These are phyloP conservation scores for Suillus occidentalis DNA, from an alignment of 768 basidiomycete species.

Conservation along the genomic window DNA sequence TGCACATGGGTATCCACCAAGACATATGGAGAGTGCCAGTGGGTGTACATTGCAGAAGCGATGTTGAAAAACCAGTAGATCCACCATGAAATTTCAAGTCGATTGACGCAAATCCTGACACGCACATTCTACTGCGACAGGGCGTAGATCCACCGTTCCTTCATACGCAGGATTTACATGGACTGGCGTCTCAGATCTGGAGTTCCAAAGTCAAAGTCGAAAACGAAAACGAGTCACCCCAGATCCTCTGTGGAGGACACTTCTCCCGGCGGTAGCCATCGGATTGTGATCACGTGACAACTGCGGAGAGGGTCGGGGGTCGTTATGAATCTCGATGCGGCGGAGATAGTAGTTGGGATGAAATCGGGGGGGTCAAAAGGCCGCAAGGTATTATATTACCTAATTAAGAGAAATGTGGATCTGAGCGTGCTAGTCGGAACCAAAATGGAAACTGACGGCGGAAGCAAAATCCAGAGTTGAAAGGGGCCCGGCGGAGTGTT, in stretches of 20 bases:
- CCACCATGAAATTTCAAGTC: not conserved
- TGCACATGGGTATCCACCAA: not conserved
- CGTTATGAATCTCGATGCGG: no score
- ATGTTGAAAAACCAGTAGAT: not conserved
- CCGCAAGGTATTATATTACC: not conserved
- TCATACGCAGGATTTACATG: not conserved
- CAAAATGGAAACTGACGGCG: conserved; percentile 3
- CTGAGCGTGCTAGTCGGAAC: not conserved
- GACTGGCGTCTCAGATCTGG: not conserved
- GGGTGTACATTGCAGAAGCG: not conserved
- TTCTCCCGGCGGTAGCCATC: not conserved
- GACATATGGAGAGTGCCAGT: not conserved
- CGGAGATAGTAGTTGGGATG: no score
- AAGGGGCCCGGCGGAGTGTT: conserved; percentile 1
- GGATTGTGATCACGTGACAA: no score
- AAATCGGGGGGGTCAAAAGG: no score
- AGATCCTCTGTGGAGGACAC: not conserved
- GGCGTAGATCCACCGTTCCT: not conserved
- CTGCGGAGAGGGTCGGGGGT: no score
- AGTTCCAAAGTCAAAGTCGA: not conserved
- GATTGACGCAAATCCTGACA: not conserved
- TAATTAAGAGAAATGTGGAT: not conserved
- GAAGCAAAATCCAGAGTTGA: not conserved
- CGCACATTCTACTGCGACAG: not conserved
- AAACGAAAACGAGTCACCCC: not conserved